phyloP scores from a whole-genome alignment of 345 rosid genomes.

The Acer yangbiense region DNA sequence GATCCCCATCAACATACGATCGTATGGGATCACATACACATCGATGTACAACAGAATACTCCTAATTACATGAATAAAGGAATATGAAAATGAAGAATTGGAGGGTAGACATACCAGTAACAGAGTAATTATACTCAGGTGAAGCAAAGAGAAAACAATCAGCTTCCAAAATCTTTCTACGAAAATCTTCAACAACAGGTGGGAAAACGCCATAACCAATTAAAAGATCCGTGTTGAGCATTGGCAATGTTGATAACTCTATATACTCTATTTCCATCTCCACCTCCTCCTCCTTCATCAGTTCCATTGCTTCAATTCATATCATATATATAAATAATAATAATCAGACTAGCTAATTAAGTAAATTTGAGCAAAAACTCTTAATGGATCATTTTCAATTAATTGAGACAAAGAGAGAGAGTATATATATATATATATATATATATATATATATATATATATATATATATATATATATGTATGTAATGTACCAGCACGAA shows the following conservation, averaged over 20 bases:
- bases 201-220: constrained; percentile 33
- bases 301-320: constrained; percentile 12
- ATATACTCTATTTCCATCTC: constrained; percentile 26
- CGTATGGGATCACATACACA: no score
- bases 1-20: no score
- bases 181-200: constrained; percentile 41
- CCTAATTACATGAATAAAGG: no score
- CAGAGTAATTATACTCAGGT: not conserved
- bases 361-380: no score
- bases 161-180: constrained; percentile 35
- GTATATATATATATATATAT: no score
- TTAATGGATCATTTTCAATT: no score
- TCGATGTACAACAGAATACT: no score
- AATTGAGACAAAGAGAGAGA: not conserved
- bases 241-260: constrained; percentile 35
- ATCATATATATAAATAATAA: no score
- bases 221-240: constrained; percentile 43
- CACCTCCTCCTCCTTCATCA: constrained; percentile 13
- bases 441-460: no score
- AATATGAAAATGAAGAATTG: not conserved
- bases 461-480: no score
- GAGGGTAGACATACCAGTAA: not conserved
- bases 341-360: no score
- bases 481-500: constrained; percentile 32
- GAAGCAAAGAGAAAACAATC: constrained; percentile 46